Conservation (phyloP, 768 basidiomycete species). For the Amanita phalloides region DNA sequence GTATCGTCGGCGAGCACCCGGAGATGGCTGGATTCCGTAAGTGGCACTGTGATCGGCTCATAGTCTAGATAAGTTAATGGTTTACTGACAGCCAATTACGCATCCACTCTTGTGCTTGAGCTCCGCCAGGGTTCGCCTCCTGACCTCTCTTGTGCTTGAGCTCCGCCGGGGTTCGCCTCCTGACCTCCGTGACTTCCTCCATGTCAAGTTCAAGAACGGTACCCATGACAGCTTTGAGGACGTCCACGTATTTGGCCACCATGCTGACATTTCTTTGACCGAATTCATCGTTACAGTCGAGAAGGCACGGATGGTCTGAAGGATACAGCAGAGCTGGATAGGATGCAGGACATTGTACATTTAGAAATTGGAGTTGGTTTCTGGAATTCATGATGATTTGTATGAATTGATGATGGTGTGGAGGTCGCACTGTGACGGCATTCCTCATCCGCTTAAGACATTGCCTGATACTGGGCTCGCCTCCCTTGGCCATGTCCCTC, state of each 20-base stretch:
- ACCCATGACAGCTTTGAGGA: constrained; percentile 52
- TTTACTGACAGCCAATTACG: constrained; percentile 48
- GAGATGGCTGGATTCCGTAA: constrained; percentile 54
- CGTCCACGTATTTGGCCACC: constrained; percentile 65
- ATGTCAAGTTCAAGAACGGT: constrained; percentile 82
- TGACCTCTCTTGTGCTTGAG: constrained; percentile 72
- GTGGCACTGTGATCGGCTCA: constrained; percentile 16
- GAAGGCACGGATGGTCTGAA: constrained; percentile 3
- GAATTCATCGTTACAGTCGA: constrained; percentile 46
- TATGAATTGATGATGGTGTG: too few relatives aligned
- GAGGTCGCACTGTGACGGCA: not conserved
- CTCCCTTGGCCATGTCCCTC: constrained; percentile 17
- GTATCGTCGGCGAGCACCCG: constrained; percentile 44
- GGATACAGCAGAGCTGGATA: not conserved
- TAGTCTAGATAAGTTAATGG: not conserved
- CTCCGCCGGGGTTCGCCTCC: constrained; percentile 66
- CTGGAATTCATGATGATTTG: too few relatives aligned
- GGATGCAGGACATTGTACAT: not conserved
- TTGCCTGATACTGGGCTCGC: constrained; percentile 3
- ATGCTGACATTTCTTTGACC: constrained; percentile 68
- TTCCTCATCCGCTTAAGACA: not conserved
- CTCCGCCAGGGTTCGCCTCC: too few relatives aligned
- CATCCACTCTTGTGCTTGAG: too few relatives aligned
- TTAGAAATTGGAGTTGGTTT: not conserved
- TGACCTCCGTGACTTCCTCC: constrained; percentile 71